These are phyloP conservation scores for Calycina herbarum DNA, from an alignment of 2,329 filamentous ascomycete species.

Conservation along the genomic window DNA sequence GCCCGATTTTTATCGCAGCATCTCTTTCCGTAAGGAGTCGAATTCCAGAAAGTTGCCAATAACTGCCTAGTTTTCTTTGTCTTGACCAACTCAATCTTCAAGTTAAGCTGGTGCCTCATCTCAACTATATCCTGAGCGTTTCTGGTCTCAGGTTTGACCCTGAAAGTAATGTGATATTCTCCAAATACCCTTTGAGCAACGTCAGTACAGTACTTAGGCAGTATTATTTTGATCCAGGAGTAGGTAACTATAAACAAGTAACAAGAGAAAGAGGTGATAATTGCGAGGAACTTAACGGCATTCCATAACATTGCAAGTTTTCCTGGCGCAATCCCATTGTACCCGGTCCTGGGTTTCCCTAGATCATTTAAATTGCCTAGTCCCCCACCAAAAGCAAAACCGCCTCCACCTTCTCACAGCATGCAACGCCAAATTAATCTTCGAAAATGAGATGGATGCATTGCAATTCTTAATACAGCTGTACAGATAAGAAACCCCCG, in stretches of 20 bases:
- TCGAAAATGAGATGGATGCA: conserved; percentile 29
- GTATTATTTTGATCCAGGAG: not conserved
- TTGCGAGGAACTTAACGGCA: not conserved
- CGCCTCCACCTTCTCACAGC: not conserved
- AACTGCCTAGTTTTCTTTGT: too few species aligned
- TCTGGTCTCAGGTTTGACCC: too few species aligned
- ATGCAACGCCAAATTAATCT: not conserved
- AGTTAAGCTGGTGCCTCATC: too few species aligned
- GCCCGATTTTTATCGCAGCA: too few species aligned
- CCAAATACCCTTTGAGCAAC: too few species aligned
- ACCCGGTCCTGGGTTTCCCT: not conserved
- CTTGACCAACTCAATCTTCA: too few species aligned
- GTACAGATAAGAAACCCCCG: conserved; percentile 35
- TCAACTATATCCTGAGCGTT: too few species aligned
- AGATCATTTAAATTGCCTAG: not conserved
- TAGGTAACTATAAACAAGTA: not conserved
- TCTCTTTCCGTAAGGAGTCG: too few species aligned
- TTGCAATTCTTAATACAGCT: conserved; percentile 39
- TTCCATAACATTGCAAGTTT: not conserved
- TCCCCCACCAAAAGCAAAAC: not conserved
- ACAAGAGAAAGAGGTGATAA: not conserved
- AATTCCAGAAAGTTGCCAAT: too few species aligned
- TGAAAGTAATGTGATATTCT: too few species aligned
- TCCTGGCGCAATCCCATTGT: not conserved
- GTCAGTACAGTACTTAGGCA: not conserved